phyloP scores from a whole-genome alignment of 257 asterid species.

The Orobanche coerulescens region DNA sequence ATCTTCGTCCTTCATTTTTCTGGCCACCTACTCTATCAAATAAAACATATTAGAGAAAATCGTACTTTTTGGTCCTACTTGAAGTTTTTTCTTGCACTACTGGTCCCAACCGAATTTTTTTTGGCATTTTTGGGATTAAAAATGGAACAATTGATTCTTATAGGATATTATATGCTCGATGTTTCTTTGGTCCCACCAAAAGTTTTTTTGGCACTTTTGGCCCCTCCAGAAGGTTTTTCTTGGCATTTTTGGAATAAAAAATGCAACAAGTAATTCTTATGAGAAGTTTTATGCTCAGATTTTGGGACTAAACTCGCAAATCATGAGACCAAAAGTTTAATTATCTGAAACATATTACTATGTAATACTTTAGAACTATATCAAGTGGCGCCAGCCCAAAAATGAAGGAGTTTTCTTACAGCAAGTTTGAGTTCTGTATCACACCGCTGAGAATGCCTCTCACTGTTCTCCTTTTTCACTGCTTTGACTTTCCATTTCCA shows the following conservation, averaged over 20 bases:
- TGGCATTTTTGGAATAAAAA: background rate
- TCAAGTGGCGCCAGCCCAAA: constrained; percentile 11
- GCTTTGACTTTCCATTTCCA: constrained; percentile 85
- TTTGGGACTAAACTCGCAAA: background rate
- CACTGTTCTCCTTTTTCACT: constrained; percentile 66
- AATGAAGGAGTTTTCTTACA: constrained; percentile 45
- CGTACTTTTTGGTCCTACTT: too few species aligned
- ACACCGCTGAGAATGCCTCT: constrained; percentile 90
- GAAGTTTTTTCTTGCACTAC: too few species aligned
- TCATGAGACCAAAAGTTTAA: too few species aligned
- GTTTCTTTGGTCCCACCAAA: too few species aligned
- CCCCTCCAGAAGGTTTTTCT: background rate
- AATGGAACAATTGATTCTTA: too few species aligned
- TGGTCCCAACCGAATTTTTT: background rate
- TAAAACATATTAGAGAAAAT: constrained; percentile 11
- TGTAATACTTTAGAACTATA: background rate
- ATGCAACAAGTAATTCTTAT: too few species aligned
- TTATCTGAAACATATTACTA: background rate
- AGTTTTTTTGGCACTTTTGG: background rate
- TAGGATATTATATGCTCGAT: too few species aligned
- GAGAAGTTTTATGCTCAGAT: background rate
- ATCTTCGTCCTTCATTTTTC: constrained; percentile 97
- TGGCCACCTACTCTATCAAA: constrained; percentile 69
- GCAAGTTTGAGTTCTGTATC: constrained; percentile 93
- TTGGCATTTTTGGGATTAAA: background rate